Evolutionary conservation across 805 yeast species (phyloP).

Genomic region (Myxozyma monticola): DNA sequence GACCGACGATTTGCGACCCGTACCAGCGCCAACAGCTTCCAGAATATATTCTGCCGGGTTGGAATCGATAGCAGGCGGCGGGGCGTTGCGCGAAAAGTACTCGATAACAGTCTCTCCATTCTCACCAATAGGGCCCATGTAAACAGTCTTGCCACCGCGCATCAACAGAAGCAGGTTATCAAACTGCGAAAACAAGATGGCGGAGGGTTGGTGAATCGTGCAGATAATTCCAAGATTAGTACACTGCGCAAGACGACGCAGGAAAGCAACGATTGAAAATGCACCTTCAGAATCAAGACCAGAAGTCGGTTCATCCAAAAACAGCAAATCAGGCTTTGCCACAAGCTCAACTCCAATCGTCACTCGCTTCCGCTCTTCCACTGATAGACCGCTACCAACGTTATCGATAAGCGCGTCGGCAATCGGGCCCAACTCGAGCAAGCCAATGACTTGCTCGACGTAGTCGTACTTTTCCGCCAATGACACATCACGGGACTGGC

Average conservation of each 20-base stretch:
- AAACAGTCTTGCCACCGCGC: slow-evolving; percentile 71
- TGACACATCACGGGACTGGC: slow-evolving; percentile 59
- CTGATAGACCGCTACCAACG: slow-evolving; percentile 68
- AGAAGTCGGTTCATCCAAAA: slow-evolving; percentile 69
- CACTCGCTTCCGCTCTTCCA: slow-evolving; percentile 61
- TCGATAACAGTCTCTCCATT: slow-evolving; percentile 58
- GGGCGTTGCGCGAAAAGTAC: slow-evolving; percentile 66
- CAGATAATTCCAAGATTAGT: slow-evolving; percentile 63
- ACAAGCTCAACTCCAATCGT: slow-evolving; percentile 69
- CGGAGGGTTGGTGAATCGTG: slow-evolving; percentile 87
- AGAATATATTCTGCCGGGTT: slow-evolving; percentile 95
- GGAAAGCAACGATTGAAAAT: slow-evolving; percentile 62
- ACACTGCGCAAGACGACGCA: slow-evolving; percentile 58
- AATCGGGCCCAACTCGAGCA: slow-evolving; percentile 62
- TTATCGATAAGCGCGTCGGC: slow-evolving; percentile 76
- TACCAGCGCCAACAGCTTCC: slow-evolving; percentile 48
- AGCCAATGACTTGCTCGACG: slow-evolving; percentile 63
- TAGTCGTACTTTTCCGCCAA: slow-evolving; percentile 59
- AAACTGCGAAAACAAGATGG: slow-evolving; percentile 71
- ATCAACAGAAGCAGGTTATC: slow-evolving; percentile 72
- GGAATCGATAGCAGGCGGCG: slow-evolving; percentile 64
- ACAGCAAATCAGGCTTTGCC: slow-evolving; percentile 61
- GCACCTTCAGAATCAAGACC: slow-evolving; percentile 71
- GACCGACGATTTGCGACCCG: slow-evolving; percentile 35
- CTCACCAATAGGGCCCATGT: slow-evolving; percentile 71